Evolutionary conservation across 2,329 filamentous ascomycete species (phyloP), one percentile per base, ranked within the genome.

Genomic region (Colletotrichum tanaceti): DNA sequence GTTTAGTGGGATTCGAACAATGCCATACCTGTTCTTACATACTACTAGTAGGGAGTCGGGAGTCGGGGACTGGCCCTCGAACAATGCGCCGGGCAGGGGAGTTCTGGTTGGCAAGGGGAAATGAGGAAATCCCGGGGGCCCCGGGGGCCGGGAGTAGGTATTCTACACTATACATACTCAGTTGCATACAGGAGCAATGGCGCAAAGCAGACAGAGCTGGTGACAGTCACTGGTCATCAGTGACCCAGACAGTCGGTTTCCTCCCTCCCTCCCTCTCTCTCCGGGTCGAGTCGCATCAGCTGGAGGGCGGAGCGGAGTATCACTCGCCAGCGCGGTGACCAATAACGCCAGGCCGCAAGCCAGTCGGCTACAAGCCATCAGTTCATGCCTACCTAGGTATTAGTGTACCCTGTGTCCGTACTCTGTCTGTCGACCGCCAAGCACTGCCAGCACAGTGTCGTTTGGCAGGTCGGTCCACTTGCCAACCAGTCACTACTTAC

Each of bases 381-480:
- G 7, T n/a, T 10, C n/a, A 32, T 28, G 38, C n/a, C n/a, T n/a
- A n/a, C n/a, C n/a, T n/a, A n/a, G n/a, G n/a, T n/a, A n/a, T n/a
- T n/a, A n/a, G n/a, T n/a, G n/a, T n/a, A n/a, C n/a, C n/a, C n/a
- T n/a, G n/a, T n/a, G n/a, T n/a, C n/a, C n/a, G n/a, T n/a, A n/a
- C n/a, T n/a, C n/a, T n/a, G n/a, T n/a, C n/a, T n/a, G n/a, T n/a
- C n/a, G 47, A 58, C 39, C 32, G 46, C 62, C 44, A 43, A 60
- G 43, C 43, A 22, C 35, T 54, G 60, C 60, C 44, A 58, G 60
- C 60, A 58, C 38, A 54, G 46, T 63, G 65, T 41, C 50, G 53
- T 59, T 41, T 58, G 65, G 39, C 65, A 64, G 65, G 39, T 46
- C 44, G 59, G 22, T 46, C 58, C 64, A 63, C 65, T 32, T 32